Percentiles rank a stretch among this genome's conserved stretches.
These are phyloP conservation scores for Saccharomycopsis sp. DNA, from an alignment of 805 yeast genomes.

Conservation along the genomic window DNA sequence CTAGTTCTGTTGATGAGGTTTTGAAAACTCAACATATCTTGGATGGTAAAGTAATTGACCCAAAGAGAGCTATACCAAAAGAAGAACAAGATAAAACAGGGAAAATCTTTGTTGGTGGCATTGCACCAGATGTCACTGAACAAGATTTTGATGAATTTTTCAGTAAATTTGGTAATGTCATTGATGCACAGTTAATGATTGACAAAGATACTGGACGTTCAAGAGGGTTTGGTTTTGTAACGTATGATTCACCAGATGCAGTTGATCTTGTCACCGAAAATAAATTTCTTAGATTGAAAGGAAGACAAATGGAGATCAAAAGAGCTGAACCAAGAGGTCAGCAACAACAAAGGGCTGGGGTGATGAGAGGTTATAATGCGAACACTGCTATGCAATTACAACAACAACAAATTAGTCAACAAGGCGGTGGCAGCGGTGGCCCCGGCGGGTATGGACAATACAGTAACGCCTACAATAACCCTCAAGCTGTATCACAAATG, in stretches of 20 bases:
- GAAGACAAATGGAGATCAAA: constrained; percentile 77
- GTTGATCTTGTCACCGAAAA: constrained; percentile 83
- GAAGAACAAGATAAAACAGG: constrained; percentile 97
- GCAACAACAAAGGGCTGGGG: constrained; percentile 37
- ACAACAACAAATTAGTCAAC: constrained; percentile 15
- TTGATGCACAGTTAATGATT: constrained; percentile 94
- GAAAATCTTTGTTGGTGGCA: constrained; percentile 95
- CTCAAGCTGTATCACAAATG: constrained; percentile 23
- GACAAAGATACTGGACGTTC: constrained; percentile 96
- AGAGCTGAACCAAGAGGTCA: constrained; percentile 79
- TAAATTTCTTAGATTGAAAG: constrained; percentile 77
- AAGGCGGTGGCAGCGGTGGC: constrained; percentile 6
- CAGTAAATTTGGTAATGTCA: constrained; percentile 79
- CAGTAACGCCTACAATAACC: constrained; percentile 13
- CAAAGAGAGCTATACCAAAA: constrained; percentile 94
- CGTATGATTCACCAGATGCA: constrained; percentile 91
- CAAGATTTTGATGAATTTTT: constrained; percentile 82
- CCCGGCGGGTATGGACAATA: constrained; percentile 18
- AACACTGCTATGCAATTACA: constrained; percentile 14
- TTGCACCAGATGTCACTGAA: constrained; percentile 89
- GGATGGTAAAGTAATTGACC: constrained; percentile 95
- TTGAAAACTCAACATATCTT: constrained; percentile 78
- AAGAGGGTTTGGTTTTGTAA: constrained; percentile 94
- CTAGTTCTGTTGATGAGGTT: constrained; percentile 81
- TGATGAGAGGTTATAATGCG: constrained; percentile 19